Conservation (phyloP, 495 filamentous ascomycete genomes). For the Penicillium flavigenum region DNA sequence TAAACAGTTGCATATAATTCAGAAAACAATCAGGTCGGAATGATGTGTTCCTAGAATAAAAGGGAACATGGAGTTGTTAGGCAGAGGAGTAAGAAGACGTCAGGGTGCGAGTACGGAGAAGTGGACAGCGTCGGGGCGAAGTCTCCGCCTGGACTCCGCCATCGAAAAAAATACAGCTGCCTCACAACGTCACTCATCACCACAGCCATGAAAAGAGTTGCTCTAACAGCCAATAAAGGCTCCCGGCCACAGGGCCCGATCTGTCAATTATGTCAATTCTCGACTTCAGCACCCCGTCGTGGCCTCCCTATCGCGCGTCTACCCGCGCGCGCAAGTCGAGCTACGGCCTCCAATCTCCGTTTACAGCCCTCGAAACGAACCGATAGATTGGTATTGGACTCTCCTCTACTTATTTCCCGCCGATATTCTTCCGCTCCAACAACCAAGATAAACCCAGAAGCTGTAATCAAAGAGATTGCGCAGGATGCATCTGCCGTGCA, state of each 20-base stretch:
- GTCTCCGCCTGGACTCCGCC: constrained; percentile 31
- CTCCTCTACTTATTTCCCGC: constrained; percentile 4
- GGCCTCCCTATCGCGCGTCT: constrained; percentile 25
- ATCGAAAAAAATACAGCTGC: constrained; percentile 24
- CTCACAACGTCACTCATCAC: constrained; percentile 11
- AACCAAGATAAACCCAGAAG: constrained; percentile 11
- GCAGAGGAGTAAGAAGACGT: constrained; percentile 33
- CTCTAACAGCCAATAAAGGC: constrained; percentile 29
- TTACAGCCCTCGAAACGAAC: constrained; percentile 20
- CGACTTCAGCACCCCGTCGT: constrained; percentile 23
- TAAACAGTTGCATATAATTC: constrained; percentile 8
- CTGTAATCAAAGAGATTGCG: constrained; percentile 30
- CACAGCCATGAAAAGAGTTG: constrained; percentile 37
- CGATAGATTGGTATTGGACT: constrained; percentile 3
- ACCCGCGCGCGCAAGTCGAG: constrained; percentile 11
- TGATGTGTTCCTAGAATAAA: constrained; percentile 23
- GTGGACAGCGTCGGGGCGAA: constrained; percentile 25
- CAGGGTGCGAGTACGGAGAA: constrained; percentile 29
- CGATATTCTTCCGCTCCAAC: constrained; percentile 18
- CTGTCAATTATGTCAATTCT: constrained; percentile 44
- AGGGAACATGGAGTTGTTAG: constrained; percentile 22
- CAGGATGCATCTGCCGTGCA: constrained; percentile 32
- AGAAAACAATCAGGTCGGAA: constrained; percentile 13
- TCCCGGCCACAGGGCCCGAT: constrained; percentile 27
- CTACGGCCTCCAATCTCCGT: constrained; percentile 12